Evolutionary conservation across 2,329 filamentous ascomycete genomes (phyloP), one percentile per base, ranked within the genome.

Genomic region (Exophiala alcalophila): DNA sequence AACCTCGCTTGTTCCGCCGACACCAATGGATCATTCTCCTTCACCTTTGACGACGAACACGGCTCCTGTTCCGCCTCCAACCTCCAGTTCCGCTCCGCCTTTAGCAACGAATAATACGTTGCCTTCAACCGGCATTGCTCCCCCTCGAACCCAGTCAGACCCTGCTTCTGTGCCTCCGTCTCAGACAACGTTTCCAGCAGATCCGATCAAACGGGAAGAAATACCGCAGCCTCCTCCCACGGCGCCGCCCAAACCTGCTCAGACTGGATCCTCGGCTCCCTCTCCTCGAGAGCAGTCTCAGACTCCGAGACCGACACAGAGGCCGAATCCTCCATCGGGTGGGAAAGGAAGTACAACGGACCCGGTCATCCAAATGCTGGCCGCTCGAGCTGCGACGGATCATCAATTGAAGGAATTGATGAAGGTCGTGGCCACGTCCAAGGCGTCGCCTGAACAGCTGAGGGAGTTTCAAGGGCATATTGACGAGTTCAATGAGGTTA

Each of bases 331-430:
- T 8, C 44, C 61, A 10, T 54, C 61, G n/a, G 63, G 64, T 32
- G 63, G 65, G 20, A 57, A 62, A 4, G 69, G 71, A 50, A 64
- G 67, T 4, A 71, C 66, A 32, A 63, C 68, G 7, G 71, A 74
- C 46, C 71, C 71, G 6, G 71, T 74, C 24, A 73, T 74, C 49
- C 71, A 73, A 44, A 72, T 73, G 69, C 60, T 74, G 33, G 71
- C 71, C n/a, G 71, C 69, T 6, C 62, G 69, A 48, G 71, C 71
- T 16, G 70, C 70, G 4, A 64, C 68, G 7, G 68, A 73, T 47
- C 67, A 66, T 4, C 66, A 70, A 33, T 55, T 74, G 24, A 74
- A 73, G 50, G 68, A 68, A 4, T 54, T 74, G 52, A 74, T 74
- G 71, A 65, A 69, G 45, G 63, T 74, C 11, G 71, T 74, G 18